These are phyloP conservation scores for Penicillium aurantiogriseum DNA, from an alignment of 2,329 filamentous ascomycete species.

Conservation along the genomic window DNA sequence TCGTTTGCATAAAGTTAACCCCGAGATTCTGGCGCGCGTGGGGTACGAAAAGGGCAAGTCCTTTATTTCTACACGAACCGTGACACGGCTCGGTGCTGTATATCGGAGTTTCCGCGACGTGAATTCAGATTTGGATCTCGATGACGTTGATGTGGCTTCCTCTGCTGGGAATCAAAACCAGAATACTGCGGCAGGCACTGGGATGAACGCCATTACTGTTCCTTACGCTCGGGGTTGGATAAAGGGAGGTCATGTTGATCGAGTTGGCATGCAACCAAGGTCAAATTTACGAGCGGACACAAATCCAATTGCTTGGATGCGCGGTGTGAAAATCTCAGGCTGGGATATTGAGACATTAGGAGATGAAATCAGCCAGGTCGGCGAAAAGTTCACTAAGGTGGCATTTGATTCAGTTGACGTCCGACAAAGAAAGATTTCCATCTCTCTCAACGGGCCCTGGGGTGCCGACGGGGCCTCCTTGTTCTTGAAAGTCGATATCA, in stretches of 20 bases:
- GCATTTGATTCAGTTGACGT: conserved; percentile 60
- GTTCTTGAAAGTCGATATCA: conserved; percentile 58
- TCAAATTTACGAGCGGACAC: conserved; percentile 50
- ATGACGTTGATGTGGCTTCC: conserved; percentile 47
- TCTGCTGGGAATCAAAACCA: conserved; percentile 28
- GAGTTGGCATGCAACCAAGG: conserved; percentile 49
- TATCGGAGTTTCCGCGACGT: conserved; percentile 84
- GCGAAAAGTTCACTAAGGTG: conserved; percentile 60
- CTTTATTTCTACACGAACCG: conserved; percentile 62
- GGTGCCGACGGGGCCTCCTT: conserved; percentile 51
- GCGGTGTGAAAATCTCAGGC: conserved; percentile 59
- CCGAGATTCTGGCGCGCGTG: conserved; percentile 63
- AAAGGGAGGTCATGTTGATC: conserved; percentile 49
- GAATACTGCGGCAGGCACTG: conserved; percentile 33
- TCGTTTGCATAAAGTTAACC: conserved; percentile 71
- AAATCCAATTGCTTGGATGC: conserved; percentile 64
- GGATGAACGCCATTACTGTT: conserved; percentile 52
- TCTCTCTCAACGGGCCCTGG: conserved; percentile 62
- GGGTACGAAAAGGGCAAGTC: conserved; percentile 70
- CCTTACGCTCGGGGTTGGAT: conserved; percentile 52
- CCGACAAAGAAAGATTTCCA: conserved; percentile 52
- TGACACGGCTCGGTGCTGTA: conserved; percentile 77
- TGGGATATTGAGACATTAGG: conserved; percentile 56
- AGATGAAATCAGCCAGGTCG: conserved; percentile 61
- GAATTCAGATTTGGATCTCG: conserved; percentile 57